Conservation (phyloP, 2,329 filamentous ascomycete species). For the Colletotrichum ledebouriae region DNA sequence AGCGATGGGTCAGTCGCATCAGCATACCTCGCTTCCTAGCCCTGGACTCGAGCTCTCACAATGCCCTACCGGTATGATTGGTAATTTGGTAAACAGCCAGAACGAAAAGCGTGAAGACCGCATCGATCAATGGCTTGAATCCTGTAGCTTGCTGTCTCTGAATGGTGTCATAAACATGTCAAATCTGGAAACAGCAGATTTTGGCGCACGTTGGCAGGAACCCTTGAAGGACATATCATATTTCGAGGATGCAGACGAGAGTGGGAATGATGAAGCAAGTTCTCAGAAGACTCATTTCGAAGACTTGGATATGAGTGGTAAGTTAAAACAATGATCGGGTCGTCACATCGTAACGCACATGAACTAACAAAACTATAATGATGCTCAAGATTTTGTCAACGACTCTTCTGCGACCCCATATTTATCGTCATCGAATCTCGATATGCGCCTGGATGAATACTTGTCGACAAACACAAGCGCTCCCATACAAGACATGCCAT, state of each 20-base stretch:
- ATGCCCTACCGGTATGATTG: background rate
- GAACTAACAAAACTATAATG: background rate
- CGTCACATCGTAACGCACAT: no score
- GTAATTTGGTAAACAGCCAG: background rate
- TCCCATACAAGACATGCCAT: background rate
- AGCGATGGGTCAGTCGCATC: background rate
- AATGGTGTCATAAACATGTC: background rate
- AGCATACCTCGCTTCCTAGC: background rate
- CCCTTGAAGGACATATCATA: conserved; percentile 2
- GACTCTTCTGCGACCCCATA: conserved; percentile 5
- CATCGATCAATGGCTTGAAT: conserved; percentile 31
- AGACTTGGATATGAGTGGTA: conserved; percentile 21
- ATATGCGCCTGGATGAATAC: conserved; percentile 16
- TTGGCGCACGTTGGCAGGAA: conserved; percentile 4
- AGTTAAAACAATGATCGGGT: no score
- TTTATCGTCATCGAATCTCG: conserved; percentile 1
- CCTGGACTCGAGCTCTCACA: background rate
- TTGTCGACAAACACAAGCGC: background rate
- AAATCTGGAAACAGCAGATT: background rate
- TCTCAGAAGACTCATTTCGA: conserved; percentile 17
- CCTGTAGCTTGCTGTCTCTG: background rate
- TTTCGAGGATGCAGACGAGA: background rate
- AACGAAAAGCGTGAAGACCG: conserved; percentile 20
- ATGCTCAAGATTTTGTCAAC: background rate
- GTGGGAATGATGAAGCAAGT: conserved; percentile 1